Evolutionary conservation across 208 protist species (phyloP).

Genomic region (Lotmaria passim): DNA sequence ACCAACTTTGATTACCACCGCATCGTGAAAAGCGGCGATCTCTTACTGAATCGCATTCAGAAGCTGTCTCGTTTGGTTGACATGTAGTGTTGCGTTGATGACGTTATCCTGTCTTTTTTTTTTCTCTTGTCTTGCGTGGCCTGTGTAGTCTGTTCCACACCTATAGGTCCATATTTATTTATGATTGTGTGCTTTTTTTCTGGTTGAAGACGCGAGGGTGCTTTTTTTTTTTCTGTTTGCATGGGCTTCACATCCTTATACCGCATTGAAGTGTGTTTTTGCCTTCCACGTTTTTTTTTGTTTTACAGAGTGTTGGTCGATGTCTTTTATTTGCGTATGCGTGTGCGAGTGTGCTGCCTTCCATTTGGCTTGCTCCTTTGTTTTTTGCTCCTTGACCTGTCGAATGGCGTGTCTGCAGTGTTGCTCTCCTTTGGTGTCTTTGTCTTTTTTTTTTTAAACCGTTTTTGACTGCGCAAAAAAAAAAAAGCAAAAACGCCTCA

Average conservation of each 20-base stretch:
- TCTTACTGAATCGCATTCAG: constrained; percentile 98
- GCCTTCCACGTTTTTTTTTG: not conserved
- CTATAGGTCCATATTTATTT: too few species aligned
- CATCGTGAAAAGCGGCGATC: constrained; percentile 97
- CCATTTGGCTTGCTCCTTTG: not conserved
- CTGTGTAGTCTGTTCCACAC: too few species aligned
- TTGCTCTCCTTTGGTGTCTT: too few species aligned
- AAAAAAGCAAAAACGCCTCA: not conserved
- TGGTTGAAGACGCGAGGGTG: too few species aligned
- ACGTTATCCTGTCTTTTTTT: not conserved
- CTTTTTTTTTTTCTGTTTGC: too few species aligned
- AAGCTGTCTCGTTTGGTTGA: constrained; percentile 98
- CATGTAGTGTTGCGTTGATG: constrained; percentile 45
- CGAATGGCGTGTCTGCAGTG: too few species aligned
- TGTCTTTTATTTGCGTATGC: not conserved
- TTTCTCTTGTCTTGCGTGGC: too few species aligned
- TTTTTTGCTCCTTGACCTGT: too few species aligned
- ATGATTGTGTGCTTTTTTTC: too few species aligned
- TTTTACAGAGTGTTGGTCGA: not conserved
- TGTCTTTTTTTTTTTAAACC: too few species aligned
- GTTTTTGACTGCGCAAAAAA: not conserved
- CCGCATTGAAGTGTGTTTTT: too few species aligned
- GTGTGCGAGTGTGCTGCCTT: constrained; percentile 6
- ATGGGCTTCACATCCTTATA: too few species aligned
- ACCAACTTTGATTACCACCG: constrained; percentile 97